Conservation (phyloP, 768 basidiomycete species). For the Multifurca ochricompacta region DNA sequence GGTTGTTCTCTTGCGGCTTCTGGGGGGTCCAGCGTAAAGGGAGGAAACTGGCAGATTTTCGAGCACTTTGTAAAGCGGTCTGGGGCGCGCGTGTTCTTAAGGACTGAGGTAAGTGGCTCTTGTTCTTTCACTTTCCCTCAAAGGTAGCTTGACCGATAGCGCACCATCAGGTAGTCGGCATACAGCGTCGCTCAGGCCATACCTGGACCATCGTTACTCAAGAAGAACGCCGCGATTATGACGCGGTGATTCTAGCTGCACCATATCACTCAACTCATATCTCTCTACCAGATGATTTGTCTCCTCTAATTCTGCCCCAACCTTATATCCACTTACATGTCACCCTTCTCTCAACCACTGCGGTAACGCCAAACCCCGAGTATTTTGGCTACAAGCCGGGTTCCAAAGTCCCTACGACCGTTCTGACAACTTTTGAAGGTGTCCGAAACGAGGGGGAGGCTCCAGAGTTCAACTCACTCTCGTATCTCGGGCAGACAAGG, state of each 20-base stretch:
- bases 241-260: constrained; percentile 77
- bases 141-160: not conserved
- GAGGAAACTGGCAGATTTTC: constrained; percentile 84
- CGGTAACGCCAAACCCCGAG: constrained; percentile 46
- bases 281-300: constrained; percentile 39
- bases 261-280: constrained; percentile 72
- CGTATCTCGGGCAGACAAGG: constrained; percentile 44
- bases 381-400: constrained; percentile 56
- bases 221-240: constrained; percentile 42
- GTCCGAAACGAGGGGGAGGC: constrained; percentile 43
- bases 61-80: constrained; percentile 69
- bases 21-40: constrained; percentile 56
- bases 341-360: constrained; percentile 78
- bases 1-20: constrained; percentile 61
- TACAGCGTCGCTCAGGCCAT: constrained; percentile 26
- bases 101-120: constrained; percentile 47
- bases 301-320: constrained; percentile 52
- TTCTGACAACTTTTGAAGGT: constrained; percentile 70
- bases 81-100: constrained; percentile 59
- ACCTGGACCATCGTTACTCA: constrained; percentile 48
- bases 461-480: constrained; percentile 83
- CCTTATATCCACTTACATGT: constrained; percentile 84
- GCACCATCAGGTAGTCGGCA: constrained; percentile 35
- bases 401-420: constrained; percentile 45
- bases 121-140: not conserved